Evolutionary conservation across 2,329 filamentous ascomycete genomes (phyloP).

Genomic region (Neopestalotiopsis sp.): DNA sequence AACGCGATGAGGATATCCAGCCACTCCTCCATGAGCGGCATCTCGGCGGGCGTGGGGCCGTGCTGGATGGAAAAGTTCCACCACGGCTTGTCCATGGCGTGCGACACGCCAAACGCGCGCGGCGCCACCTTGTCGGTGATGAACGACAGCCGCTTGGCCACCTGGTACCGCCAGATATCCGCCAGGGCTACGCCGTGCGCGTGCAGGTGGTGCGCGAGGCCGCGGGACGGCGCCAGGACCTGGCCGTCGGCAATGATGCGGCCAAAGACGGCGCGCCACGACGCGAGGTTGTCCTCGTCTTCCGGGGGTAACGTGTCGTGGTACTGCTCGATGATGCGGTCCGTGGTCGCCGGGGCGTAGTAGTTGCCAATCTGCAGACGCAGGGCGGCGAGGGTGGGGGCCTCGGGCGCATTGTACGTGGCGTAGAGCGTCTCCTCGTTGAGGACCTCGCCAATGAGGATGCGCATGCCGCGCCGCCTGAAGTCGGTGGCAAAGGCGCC

Average conservation of each 20-base stretch:
- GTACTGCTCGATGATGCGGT: conserved; percentile 38
- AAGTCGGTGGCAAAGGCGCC: conserved; percentile 44
- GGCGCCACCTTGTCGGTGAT: conserved; percentile 45
- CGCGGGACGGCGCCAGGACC: conserved; percentile 42
- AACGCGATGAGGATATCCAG: conserved; percentile 42
- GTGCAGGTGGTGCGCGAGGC: conserved; percentile 35
- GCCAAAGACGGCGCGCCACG: conserved; percentile 46
- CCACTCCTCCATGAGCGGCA: conserved; percentile 43
- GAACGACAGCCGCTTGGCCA: conserved; percentile 46
- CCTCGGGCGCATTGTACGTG: conserved; percentile 41
- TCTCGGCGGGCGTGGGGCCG: conserved; percentile 40
- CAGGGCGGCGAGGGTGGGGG: conserved; percentile 38
- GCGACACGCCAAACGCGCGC: conserved; percentile 36
- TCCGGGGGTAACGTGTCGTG: conserved; percentile 39
- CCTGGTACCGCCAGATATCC: conserved; percentile 47
- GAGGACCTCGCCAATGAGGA: conserved; percentile 48
- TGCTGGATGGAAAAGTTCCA: conserved; percentile 48
- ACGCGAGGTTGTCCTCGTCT: conserved; percentile 28
- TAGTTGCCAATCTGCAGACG: conserved; percentile 46
- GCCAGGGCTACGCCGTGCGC: conserved; percentile 37
- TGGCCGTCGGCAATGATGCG: conserved; percentile 46
- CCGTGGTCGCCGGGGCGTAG: conserved; percentile 43
- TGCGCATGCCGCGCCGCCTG: conserved; percentile 34
- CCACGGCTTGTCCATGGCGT: conserved; percentile 47
- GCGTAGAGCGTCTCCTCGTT: conserved; percentile 51